Conservation (phyloP, 2,329 filamentous ascomycete genomes). For the Fusarium sp. region DNA sequence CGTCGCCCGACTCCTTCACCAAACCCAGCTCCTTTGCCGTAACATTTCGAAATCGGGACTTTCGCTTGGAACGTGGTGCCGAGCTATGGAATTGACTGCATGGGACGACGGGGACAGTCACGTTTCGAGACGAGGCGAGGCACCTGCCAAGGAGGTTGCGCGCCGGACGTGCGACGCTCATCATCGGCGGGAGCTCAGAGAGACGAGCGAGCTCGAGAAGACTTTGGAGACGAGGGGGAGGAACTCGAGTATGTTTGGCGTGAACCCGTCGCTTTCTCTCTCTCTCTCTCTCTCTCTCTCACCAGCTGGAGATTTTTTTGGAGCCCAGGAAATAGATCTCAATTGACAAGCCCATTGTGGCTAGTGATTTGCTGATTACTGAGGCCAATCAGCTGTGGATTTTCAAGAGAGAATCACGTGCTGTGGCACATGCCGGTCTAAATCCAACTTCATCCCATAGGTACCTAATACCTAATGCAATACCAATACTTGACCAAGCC, state of each 20-base stretch:
- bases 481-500: no score
- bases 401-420: slow-evolving; percentile 16
- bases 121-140: slow-evolving; percentile 50
- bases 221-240: neutral
- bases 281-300: slow-evolving; percentile 38
- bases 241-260: slow-evolving; percentile 15
- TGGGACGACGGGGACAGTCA: slow-evolving; percentile 42
- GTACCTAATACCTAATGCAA: no score
- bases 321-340: slow-evolving; percentile 39
- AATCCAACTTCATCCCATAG: slow-evolving; percentile 16
- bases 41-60: slow-evolving; percentile 63
- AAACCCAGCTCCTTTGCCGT: slow-evolving; percentile 62
- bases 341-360: slow-evolving; percentile 40
- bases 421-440: slow-evolving; percentile 1
- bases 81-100: slow-evolving; percentile 63
- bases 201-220: slow-evolving; percentile 4
- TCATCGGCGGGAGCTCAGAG: slow-evolving; percentile 49
- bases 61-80: slow-evolving; percentile 55
- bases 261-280: slow-evolving; percentile 15
- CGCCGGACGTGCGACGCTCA: slow-evolving; percentile 65
- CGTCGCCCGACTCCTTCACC: slow-evolving; percentile 45
- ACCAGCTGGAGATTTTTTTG: slow-evolving; percentile 49
- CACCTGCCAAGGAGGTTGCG: slow-evolving; percentile 63
- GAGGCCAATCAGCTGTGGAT: slow-evolving; percentile 32
- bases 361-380: slow-evolving; percentile 12